phyloP scores from a whole-genome alignment of 371 early-diverging fungal species.

The Mucor ambiguus region DNA sequence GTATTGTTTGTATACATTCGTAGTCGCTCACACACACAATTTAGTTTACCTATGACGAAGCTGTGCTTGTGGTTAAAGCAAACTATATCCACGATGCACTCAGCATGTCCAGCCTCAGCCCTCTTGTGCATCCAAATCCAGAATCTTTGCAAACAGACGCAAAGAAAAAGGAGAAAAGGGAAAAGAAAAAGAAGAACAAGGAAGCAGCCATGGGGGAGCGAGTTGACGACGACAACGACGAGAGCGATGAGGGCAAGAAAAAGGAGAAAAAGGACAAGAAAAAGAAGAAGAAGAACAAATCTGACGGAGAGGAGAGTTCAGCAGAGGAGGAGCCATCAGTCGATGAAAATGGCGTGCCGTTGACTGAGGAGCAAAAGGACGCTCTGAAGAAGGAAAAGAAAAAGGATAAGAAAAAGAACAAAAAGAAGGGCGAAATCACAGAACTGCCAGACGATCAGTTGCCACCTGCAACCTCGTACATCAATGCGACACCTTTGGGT shows the following conservation, averaged over 20 bases:
- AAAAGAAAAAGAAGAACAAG: constrained; percentile 18
- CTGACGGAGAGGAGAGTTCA: constrained; percentile 9
- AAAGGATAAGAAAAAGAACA: constrained; percentile 21
- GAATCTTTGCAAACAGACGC: constrained; percentile 4
- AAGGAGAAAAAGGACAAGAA: constrained; percentile 19
- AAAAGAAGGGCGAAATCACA: constrained; percentile 19
- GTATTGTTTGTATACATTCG: not conserved
- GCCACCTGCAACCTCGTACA: not conserved
- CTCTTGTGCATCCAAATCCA: constrained; percentile 9
- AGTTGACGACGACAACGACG: not conserved
- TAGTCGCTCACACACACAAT: not conserved
- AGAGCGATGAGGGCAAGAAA: constrained; percentile 10
- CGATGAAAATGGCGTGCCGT: constrained; percentile 12
- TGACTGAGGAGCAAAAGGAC: constrained; percentile 12
- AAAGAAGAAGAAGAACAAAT: constrained; percentile 12
- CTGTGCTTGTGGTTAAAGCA: constrained; percentile 35
- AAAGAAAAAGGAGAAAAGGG: constrained; percentile 1
- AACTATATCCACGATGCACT: constrained; percentile 57
- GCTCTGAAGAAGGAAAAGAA: constrained; percentile 15
- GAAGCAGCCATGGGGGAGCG: not conserved
- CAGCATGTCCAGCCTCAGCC: constrained; percentile 36
- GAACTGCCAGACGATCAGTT: constrained; percentile 18
- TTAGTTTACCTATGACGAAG: constrained; percentile 60
- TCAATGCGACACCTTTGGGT: constrained; percentile 1
- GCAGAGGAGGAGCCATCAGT: not conserved